Conservation (phyloP, 768 basidiomycete genomes). For the Xerocomellus chrysenteron region DNA sequence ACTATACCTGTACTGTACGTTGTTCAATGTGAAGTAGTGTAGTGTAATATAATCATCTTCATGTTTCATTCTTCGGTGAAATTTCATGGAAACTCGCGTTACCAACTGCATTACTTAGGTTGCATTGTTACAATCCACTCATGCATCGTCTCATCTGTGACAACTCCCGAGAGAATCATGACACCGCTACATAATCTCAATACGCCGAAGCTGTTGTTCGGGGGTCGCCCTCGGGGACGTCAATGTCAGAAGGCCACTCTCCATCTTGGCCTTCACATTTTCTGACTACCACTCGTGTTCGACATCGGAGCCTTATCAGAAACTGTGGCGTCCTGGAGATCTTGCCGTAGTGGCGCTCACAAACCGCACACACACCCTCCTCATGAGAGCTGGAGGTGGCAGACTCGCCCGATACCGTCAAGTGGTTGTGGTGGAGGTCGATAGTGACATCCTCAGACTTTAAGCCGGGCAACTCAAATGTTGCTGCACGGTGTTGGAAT, state of each 20-base stretch:
- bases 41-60: not conserved
- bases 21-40: not conserved
- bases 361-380: constrained; percentile 41
- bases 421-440: constrained; percentile 40
- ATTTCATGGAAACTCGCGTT: not conserved
- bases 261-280: constrained; percentile 46
- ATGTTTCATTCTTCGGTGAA: not conserved
- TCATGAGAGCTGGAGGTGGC: constrained; percentile 34
- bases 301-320: constrained; percentile 4
- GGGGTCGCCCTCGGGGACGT: constrained; percentile 43
- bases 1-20: not conserved
- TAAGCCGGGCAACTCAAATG: constrained; percentile 53
- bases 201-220: constrained; percentile 41
- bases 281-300: constrained; percentile 29
- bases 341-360: constrained; percentile 44
- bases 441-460: constrained; percentile 49
- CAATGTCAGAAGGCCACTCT: constrained; percentile 44
- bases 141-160: not conserved
- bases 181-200: constrained; percentile 18
- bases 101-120: too few relatives aligned
- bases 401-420: constrained; percentile 49
- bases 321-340: constrained; percentile 45
- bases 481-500: constrained; percentile 44
- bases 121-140: not conserved
- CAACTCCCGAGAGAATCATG: not conserved